These are phyloP conservation scores for Pelargonium australe DNA, from an alignment of 441 rosid species.

Conservation along the genomic window DNA sequence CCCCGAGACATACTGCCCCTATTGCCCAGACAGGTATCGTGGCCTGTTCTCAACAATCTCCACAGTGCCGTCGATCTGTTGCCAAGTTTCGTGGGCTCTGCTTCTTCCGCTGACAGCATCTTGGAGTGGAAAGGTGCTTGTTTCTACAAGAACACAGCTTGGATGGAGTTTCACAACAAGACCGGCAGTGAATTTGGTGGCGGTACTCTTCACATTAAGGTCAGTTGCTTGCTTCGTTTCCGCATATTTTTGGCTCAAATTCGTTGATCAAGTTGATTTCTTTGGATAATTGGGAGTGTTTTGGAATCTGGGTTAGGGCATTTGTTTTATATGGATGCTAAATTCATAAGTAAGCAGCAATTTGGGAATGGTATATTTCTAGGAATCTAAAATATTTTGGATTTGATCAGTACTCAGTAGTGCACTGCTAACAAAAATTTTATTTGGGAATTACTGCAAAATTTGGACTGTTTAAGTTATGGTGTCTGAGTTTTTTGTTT, in stretches of 20 bases:
- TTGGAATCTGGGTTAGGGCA: not conserved
- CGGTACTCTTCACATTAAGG: slow-evolving; percentile 91
- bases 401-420: not conserved
- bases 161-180: slow-evolving; percentile 87
- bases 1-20: slow-evolving; percentile 68
- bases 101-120: slow-evolving; percentile 38
- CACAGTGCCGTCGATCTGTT: slow-evolving; percentile 57
- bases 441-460: not conserved
- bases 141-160: slow-evolving; percentile 63
- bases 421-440: not conserved
- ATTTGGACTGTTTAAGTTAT: not conserved
- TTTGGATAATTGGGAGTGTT: not conserved
- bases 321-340: not conserved
- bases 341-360: not conserved
- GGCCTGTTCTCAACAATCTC: slow-evolving; percentile 71
- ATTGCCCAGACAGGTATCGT: slow-evolving; percentile 58
- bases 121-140: slow-evolving; percentile 86
- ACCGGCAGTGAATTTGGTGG: slow-evolving; percentile 74
- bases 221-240: slow-evolving; percentile 13
- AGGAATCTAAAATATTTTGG: not conserved
- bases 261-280: not conserved
- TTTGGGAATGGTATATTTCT: not conserved
- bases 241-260: not conserved
- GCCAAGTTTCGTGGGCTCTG: slow-evolving; percentile 76
- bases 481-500: not conserved